Evolutionary conservation across 768 basidiomycete genomes (phyloP).

Genomic region (Russula abietina): DNA sequence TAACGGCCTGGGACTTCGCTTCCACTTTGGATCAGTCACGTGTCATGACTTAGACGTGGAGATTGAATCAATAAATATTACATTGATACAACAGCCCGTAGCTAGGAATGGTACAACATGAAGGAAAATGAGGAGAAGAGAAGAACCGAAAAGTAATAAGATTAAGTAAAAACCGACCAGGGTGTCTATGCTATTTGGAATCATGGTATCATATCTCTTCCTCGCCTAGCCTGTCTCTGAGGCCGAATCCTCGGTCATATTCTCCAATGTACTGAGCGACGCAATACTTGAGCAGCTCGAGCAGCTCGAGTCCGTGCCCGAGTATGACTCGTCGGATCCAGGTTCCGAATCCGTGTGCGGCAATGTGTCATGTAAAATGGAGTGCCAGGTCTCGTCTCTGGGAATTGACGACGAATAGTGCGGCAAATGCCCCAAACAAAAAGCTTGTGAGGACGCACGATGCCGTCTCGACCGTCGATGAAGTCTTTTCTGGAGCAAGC

Average conservation of each 20-base stretch:
- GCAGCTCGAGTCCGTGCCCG: constrained; percentile 20
- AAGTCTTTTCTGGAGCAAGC: constrained; percentile 13
- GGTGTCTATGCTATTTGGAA: not conserved
- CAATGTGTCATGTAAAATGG: constrained; percentile 21
- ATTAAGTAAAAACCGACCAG: constrained; percentile 11
- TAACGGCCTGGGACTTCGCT: too few relatives aligned
- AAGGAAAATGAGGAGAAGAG: not conserved
- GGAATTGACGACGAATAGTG: constrained; percentile 33
- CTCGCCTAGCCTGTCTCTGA: not conserved
- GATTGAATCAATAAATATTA: constrained; percentile 12
- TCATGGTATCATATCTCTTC: not conserved
- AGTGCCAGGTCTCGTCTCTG: constrained; percentile 25
- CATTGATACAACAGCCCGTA: constrained; percentile 9
- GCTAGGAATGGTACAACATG: constrained; percentile 8
- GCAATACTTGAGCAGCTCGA: constrained; percentile 26
- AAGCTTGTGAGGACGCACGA: constrained; percentile 53
- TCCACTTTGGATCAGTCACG: too few relatives aligned
- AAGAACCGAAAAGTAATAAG: constrained; percentile 7
- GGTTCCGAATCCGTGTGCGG: constrained; percentile 6
- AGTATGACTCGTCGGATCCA: constrained; percentile 13
- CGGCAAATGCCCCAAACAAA: constrained; percentile 51
- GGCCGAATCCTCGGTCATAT: constrained; percentile 10
- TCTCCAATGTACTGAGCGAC: constrained; percentile 23
- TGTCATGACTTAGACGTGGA: too few relatives aligned
- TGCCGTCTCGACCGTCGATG: constrained; percentile 32